Evolutionary conservation across 768 basidiomycete genomes (phyloP).

Genomic region (Auriscalpium vulgare): DNA sequence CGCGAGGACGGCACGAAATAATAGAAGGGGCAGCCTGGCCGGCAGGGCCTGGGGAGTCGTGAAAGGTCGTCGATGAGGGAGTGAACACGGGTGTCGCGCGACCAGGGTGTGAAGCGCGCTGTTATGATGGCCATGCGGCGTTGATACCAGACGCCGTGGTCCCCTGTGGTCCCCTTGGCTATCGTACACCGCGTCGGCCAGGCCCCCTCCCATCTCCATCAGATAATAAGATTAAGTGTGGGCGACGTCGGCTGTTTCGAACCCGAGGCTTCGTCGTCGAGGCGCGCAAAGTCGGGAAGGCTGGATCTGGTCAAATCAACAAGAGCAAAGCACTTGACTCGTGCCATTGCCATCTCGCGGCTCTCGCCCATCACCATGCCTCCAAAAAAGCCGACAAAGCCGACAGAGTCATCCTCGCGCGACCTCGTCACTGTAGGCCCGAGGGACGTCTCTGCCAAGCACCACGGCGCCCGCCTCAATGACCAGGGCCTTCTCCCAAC

Average conservation of each 20-base stretch:
- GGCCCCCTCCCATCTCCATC: no score
- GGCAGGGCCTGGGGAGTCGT: slow-evolving; percentile 3
- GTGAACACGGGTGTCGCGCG: no score
- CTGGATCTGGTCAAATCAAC: background rate
- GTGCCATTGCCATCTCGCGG: background rate
- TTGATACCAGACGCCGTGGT: no score
- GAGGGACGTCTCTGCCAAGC: slow-evolving; percentile 34
- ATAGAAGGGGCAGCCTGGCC: slow-evolving; percentile 1
- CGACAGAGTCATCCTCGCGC: slow-evolving; percentile 15
- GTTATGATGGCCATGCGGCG: no score
- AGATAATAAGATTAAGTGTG: no score
- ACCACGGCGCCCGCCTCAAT: slow-evolving; percentile 32
- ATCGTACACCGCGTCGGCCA: no score
- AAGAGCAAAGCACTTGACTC: background rate
- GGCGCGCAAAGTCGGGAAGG: no score
- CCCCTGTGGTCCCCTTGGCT: no score
- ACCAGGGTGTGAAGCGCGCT: no score
- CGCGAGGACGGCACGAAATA: background rate
- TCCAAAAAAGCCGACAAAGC: slow-evolving; percentile 17
- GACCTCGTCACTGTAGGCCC: slow-evolving; percentile 52
- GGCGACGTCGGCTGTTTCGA: no score
- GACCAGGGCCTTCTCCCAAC: slow-evolving; percentile 48
- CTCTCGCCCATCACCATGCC: slow-evolving; percentile 3
- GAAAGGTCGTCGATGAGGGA: background rate
- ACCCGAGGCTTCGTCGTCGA: no score